Evolutionary conservation across 805 yeast species (phyloP).

Genomic region (Candida vartiovaarae): DNA sequence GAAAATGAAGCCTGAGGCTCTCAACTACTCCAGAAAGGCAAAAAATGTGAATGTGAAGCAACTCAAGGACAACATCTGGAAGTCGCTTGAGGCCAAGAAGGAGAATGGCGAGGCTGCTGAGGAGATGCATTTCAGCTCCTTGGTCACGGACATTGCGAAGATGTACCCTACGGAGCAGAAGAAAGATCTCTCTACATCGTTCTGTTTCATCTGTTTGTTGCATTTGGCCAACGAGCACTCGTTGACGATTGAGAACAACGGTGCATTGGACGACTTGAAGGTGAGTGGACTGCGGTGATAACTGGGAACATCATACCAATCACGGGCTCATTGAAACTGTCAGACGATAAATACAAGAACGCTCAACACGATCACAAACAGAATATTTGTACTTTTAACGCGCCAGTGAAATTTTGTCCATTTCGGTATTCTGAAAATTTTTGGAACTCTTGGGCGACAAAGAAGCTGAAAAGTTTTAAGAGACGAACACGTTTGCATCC

Average conservation of each 20-base stretch:
- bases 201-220: constrained; percentile 73
- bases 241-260: constrained; percentile 34
- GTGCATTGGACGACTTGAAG: constrained; percentile 14
- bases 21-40: constrained; percentile 63
- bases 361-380: too few relatives aligned
- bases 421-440: not conserved
- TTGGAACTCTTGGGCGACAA: too few relatives aligned
- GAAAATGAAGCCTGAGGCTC: constrained; percentile 33
- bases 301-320: too few relatives aligned
- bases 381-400: too few relatives aligned
- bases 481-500: too few relatives aligned
- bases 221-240: constrained; percentile 88
- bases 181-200: constrained; percentile 74
- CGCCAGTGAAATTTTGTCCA: too few relatives aligned
- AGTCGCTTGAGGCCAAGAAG: constrained; percentile 30
- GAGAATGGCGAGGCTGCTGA: constrained; percentile 4
- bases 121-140: constrained; percentile 31
- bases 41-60: constrained; percentile 71
- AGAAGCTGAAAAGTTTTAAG: too few relatives aligned
- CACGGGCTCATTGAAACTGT: too few relatives aligned
- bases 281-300: not conserved
- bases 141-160: constrained; percentile 41
- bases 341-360: too few relatives aligned
- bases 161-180: constrained; percentile 50
- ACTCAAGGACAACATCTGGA: constrained; percentile 75